Percentiles rank a stretch among this genome's conserved stretches.
These are phyloP conservation scores for Saccharum hybrid DNA, from an alignment of 202 grass and related monocot genomes.

Conservation along the genomic window DNA sequence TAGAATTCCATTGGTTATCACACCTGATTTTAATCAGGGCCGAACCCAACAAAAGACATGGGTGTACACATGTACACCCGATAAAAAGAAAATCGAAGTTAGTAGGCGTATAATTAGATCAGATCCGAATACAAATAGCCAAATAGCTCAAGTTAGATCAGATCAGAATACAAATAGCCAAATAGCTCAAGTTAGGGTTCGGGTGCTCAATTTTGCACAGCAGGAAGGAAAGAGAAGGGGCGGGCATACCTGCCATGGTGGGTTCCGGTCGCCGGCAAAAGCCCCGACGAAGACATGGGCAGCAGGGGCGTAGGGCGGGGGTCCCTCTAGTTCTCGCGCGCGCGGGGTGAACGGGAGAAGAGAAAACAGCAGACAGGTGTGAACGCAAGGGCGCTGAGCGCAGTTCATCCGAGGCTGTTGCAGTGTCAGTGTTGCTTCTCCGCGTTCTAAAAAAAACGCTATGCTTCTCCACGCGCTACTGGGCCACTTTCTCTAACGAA, in stretches of 20 bases:
- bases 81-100: not conserved
- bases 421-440: not conserved
- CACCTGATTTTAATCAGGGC: not conserved
- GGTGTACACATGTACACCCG: not conserved
- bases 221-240: not conserved
- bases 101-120: not conserved
- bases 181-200: not conserved
- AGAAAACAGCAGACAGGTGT: not conserved
- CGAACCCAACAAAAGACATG: not conserved
- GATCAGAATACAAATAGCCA: not conserved
- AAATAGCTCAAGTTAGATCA: not conserved
- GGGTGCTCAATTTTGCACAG: not conserved
- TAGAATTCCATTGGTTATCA: constrained; percentile 9
- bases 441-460: not conserved
- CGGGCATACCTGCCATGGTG: not conserved
- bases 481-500: not conserved
- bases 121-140: not conserved
- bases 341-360: not conserved
- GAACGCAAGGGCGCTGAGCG: not conserved
- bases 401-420: not conserved
- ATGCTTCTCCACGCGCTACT: not conserved
- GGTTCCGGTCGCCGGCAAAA: not conserved
- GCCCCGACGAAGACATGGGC: not conserved
- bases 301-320: not conserved
- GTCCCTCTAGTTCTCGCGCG: not conserved